Percentiles rank a stretch among this genome's conserved stretches.
Evolutionary conservation across 345 rosid genomes (phyloP).

Genomic region (Microthlaspi erraticum): DNA sequence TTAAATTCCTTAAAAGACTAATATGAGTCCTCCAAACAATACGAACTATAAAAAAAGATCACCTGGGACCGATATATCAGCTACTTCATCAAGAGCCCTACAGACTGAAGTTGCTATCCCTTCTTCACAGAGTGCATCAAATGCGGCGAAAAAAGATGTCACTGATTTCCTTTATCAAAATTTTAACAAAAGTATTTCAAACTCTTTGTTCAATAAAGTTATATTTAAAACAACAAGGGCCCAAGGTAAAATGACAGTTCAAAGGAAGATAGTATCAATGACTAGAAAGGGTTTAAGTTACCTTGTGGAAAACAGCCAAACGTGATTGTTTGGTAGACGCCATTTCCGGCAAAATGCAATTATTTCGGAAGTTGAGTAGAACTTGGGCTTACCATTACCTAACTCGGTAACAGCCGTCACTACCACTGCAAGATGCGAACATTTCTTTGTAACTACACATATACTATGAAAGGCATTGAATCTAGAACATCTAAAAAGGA

Average conservation of each 20-base stretch:
- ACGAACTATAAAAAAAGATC: constrained; percentile 9
- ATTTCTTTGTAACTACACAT: constrained; percentile 6
- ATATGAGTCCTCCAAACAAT: not conserved
- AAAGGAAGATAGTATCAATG: constrained; percentile 10
- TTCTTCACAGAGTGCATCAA: constrained; percentile 94
- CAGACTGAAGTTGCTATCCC: constrained; percentile 94
- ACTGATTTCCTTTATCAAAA: constrained; percentile 75
- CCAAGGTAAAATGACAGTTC: not conserved
- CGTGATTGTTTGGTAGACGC: constrained; percentile 91
- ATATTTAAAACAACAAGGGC: constrained; percentile 17
- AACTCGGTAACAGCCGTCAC: constrained; percentile 96
- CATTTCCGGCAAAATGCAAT: constrained; percentile 87
- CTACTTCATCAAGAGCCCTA: constrained; percentile 87
- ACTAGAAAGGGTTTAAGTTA: constrained; percentile 39
- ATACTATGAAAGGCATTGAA: constrained; percentile 6
- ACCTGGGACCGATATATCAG: constrained; percentile 96
- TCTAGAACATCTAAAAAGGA: not conserved
- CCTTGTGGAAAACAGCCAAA: constrained; percentile 97
- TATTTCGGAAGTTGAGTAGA: constrained; percentile 90
- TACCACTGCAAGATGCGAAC: constrained; percentile 60
- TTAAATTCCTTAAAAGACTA: constrained; percentile 11
- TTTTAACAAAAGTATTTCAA: constrained; percentile 27
- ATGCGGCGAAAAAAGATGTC: constrained; percentile 77
- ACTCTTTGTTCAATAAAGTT: constrained; percentile 1
- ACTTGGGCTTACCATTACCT: constrained; percentile 88